These are phyloP conservation scores for Pueraria montana DNA, from an alignment of 306 rosid genomes.

Conservation along the genomic window DNA sequence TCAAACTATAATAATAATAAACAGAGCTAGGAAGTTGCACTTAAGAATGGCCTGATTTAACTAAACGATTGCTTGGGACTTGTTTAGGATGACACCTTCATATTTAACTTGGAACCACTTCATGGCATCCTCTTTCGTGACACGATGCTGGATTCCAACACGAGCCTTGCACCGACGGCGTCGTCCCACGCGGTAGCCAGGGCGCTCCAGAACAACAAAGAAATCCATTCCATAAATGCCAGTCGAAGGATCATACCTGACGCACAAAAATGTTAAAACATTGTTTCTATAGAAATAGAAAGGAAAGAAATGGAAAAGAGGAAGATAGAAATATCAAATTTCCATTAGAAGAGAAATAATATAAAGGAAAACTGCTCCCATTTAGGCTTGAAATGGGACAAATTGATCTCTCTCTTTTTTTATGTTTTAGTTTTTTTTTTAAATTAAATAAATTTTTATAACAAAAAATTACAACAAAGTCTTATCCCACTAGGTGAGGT, in stretches of 20 bases:
- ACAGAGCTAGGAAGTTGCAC: not conserved
- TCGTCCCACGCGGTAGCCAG: constrained; percentile 86
- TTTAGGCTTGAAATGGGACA: no score
- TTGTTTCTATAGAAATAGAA: not conserved
- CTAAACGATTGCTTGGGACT: constrained; percentile 61
- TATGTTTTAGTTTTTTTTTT: no score
- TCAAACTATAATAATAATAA: constrained; percentile 30
- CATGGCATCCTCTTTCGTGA: constrained; percentile 93
- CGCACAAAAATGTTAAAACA: not conserved
- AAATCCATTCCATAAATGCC: constrained; percentile 95
- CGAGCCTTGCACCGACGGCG: constrained; percentile 81
- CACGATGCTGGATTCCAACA: constrained; percentile 89
- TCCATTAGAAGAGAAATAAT: not conserved
- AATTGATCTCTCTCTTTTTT: no score
- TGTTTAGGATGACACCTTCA: constrained; percentile 94
- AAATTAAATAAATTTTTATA: no score
- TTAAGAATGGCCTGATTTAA: constrained; percentile 21
- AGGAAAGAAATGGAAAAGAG: no score
- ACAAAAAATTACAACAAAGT: no score
- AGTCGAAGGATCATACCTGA: constrained; percentile 90
- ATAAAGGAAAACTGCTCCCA: no score
- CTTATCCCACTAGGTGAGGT: no score
- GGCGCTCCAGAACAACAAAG: constrained; percentile 84
- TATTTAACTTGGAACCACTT: constrained; percentile 96
- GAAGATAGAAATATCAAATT: no score